Percentiles rank a stretch among this genome's conserved stretches.
phyloP scores from a whole-genome alignment of 805 yeast species.

The Candida pseudoglaebosa region DNA sequence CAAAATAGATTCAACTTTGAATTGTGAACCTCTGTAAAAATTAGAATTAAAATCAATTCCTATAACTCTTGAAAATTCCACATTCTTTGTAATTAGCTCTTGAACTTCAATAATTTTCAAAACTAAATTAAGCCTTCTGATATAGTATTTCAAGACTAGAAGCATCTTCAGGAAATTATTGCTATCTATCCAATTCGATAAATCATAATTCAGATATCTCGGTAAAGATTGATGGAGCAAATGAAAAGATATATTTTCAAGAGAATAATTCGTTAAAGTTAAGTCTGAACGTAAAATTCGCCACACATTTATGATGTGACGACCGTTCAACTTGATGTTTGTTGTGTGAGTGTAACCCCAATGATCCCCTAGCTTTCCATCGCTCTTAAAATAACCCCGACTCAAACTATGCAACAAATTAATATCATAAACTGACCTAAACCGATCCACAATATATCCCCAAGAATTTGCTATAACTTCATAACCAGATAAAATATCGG shows the following conservation, averaged over 20 bases:
- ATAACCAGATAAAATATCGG: conserved; percentile 83
- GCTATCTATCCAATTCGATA: conserved; percentile 36
- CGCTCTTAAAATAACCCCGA: conserved; percentile 47
- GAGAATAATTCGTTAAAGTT: conserved; percentile 59
- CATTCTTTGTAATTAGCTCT: conserved; percentile 65
- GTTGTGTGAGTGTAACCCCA: conserved; percentile 86
- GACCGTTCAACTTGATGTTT: conserved; percentile 62
- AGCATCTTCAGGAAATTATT: conserved; percentile 13
- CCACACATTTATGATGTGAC: conserved; percentile 88
- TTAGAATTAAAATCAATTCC: conserved; percentile 91
- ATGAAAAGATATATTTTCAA: conserved; percentile 74
- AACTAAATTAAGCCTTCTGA: conserved; percentile 41
- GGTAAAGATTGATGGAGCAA: conserved; percentile 68
- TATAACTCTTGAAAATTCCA: conserved; percentile 78
- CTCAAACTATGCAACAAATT: conserved; percentile 61
- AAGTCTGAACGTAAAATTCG: conserved; percentile 62
- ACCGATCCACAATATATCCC: conserved; percentile 83
- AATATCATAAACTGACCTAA: conserved; percentile 37
- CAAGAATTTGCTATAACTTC: conserved; percentile 79
- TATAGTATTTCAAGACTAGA: conserved; percentile 44
- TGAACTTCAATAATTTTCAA: conserved; percentile 50
- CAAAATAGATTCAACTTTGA: conserved; percentile 83
- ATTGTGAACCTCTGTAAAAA: conserved; percentile 89
- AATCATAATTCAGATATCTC: conserved; percentile 43
- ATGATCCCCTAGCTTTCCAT: conserved; percentile 55